Conservation (phyloP, 441 rosid species). For the Cnidoscolus chayamansa region DNA sequence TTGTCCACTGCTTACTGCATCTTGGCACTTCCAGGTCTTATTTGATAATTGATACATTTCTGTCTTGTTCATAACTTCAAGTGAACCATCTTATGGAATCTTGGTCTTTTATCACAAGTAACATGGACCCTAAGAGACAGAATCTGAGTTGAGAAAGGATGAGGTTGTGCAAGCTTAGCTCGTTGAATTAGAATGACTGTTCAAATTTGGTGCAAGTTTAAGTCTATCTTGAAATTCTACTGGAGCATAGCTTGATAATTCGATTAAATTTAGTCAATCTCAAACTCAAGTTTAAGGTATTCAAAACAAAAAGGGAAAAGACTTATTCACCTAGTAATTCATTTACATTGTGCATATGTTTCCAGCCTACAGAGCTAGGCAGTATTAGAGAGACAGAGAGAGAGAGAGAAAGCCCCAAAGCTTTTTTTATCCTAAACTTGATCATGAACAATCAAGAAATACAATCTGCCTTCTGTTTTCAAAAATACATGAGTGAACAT, state of each 20-base stretch:
- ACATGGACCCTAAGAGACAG: neutral
- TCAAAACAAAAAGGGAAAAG: neutral
- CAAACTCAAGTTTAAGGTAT: neutral
- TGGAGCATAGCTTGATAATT: neutral
- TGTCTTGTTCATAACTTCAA: neutral
- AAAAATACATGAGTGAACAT: neutral
- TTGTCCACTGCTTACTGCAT: neutral
- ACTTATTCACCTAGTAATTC: neutral
- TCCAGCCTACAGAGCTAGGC: neutral
- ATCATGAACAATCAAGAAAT: neutral
- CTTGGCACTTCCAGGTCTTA: neutral
- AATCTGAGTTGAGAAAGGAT: neutral
- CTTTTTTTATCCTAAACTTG: neutral
- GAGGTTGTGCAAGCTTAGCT: neutral
- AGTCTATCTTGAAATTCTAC: neutral
- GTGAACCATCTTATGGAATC: too few relatives aligned
- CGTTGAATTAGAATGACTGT: neutral
- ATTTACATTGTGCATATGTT: neutral
- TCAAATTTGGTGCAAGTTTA: neutral
- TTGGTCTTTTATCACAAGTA: too few relatives aligned
- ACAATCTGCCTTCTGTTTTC: slow-evolving; percentile 7
- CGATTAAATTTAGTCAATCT: neutral
- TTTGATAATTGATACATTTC: slow-evolving; percentile 11
- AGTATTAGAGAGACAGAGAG: neutral
- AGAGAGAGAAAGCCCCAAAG: neutral